A percentile compares a stretch with the other conserved stretches of the same genome.
These are phyloP conservation scores for Apiospora saccharicola DNA, from an alignment of 2,329 filamentous ascomycete species.

Conservation along the genomic window DNA sequence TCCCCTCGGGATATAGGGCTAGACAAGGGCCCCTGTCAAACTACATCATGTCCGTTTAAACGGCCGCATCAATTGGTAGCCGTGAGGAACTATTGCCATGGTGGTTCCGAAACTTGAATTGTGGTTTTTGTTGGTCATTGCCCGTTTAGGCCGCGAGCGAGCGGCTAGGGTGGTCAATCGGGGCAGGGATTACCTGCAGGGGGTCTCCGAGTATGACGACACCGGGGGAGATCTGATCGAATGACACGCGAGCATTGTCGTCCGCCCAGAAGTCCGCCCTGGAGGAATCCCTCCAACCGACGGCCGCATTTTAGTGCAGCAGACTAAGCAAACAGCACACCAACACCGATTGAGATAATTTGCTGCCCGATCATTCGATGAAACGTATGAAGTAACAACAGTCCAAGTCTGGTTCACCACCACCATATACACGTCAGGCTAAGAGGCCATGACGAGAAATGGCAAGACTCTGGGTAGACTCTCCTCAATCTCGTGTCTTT, in stretches of 20 bases:
- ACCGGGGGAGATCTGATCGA: constrained; percentile 14
- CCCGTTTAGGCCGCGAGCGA: neutral
- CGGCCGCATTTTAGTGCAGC: neutral
- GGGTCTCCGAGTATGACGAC: constrained; percentile 2
- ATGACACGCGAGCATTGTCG: neutral
- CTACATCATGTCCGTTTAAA: neutral
- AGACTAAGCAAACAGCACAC: neutral
- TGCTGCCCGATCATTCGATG: constrained; percentile 21
- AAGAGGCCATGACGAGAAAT: neutral
- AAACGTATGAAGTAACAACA: constrained; percentile 4
- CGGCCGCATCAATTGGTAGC: neutral
- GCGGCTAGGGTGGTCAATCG: neutral
- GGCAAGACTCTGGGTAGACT: neutral
- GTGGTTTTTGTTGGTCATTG: constrained; percentile 13
- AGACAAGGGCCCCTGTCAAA: neutral
- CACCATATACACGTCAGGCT: neutral
- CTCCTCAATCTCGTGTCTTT: neutral
- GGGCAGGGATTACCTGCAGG: neutral
- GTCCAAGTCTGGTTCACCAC: neutral
- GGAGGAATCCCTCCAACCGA: neutral
- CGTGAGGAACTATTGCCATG: neutral
- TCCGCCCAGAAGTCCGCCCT: neutral
- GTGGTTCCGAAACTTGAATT: constrained; percentile 15
- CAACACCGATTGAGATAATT: neutral
- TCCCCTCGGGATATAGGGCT: neutral